Base-by-base conservation (phyloP, 768 basidiomycete species). In the Russula griseocarnosa region DNA sequence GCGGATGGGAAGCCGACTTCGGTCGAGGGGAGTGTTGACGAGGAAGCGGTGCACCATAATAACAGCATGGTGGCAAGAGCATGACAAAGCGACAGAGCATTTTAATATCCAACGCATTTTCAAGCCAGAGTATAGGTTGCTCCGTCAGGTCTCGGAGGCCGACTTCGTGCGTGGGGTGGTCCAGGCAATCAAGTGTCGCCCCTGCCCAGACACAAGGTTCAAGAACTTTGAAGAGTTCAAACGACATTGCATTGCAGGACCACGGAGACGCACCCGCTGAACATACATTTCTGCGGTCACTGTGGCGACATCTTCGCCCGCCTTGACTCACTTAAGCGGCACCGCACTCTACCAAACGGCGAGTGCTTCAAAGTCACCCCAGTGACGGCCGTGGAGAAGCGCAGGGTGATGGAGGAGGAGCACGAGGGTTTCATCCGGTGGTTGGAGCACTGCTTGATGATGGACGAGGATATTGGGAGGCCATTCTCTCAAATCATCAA, bases 221-320 rank as follows among this genome's bases (percentile, higher is more conserved):
- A 44, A 40, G 3, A 6, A 30, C 11, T 44, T 28, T 8, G 30
- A 34, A 3, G n/a, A 46, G 16, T 53, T 44, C 22, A 54, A 54
- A 11, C 14, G 52, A n/a, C n/a, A n/a, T n/a, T n/a, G 8, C 52
- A 61, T 3, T 61, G 60, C 22, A 20, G 42, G 22, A 26, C 44
- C 8, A 1, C 11, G 18, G 60, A 55, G 34, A 18, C 18, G 5
- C 60, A 61, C 24, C 60, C 60, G 0, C 10, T 28, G 0, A 24
- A 26, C 1, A 36, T 61, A 22, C 1, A 0, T 1, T 61, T 55
- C 44, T 61, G 60, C 26, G 20, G 26, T 10, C 38, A 5, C 14
- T 61, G 52, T 24, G 53, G 60, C 2, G 60, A 61, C 6, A 54
- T 34, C 30, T 61, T 61, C 20, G 51, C 60, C 1, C 60, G 51